Conservation (phyloP, 345 rosid genomes). For the Isatis tinctoria region DNA sequence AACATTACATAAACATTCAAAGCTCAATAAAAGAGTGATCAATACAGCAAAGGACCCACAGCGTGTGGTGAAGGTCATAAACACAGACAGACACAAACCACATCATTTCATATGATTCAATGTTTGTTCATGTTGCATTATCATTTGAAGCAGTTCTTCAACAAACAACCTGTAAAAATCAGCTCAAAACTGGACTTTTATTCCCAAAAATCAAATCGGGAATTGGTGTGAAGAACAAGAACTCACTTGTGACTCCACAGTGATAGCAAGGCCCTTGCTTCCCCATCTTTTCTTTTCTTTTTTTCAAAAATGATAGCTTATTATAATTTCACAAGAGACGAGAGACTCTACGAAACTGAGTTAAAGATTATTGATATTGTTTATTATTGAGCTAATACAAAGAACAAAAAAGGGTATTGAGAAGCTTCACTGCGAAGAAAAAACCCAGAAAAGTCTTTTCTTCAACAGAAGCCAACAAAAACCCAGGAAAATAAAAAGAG, state of each 20-base stretch:
- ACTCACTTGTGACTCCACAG: conserved; percentile 99
- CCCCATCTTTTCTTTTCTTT: conserved; percentile 54
- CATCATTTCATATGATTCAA: not conserved
- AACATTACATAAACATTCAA: not conserved
- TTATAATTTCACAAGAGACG: not conserved
- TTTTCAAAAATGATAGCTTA: not conserved
- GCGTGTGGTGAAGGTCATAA: conserved; percentile 7
- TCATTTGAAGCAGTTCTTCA: not conserved
- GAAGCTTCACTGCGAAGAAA: conserved; percentile 38
- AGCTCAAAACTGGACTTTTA: not conserved
- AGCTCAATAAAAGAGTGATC: conserved; percentile 24
- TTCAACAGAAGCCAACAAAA: conserved; percentile 15
- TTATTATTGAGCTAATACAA: conserved; percentile 28
- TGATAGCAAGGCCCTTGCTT: conserved; percentile 98
- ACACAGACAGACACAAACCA: conserved; percentile 12
- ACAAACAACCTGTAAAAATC: not conserved
- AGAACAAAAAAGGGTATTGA: conserved; percentile 5
- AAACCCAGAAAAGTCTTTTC: conserved; percentile 33
- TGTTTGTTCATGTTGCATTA: conserved; percentile 24
- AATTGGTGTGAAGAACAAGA: conserved; percentile 39
- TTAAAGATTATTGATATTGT: not conserved
- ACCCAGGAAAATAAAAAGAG: not conserved
- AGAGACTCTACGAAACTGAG: conserved; percentile 5
- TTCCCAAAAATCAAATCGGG: not conserved
- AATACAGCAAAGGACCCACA: conserved; percentile 7